Evolutionary conservation across 768 basidiomycete genomes (phyloP).

Genomic region (Rhizopogon rudus): DNA sequence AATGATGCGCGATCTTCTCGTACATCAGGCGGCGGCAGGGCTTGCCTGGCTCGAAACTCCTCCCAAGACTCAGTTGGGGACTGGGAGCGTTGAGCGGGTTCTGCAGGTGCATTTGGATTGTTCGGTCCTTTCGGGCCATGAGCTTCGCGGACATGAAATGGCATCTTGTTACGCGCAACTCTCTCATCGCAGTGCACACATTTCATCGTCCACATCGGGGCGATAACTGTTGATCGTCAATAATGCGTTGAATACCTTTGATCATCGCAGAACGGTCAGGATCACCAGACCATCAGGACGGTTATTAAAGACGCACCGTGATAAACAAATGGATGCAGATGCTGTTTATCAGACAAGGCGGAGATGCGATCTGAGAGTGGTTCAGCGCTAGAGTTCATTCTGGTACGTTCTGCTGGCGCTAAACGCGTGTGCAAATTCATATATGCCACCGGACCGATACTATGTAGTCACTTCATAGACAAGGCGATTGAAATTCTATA

Average conservation of each 20-base stretch:
- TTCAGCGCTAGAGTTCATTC: too few relatives aligned
- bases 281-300: not conserved
- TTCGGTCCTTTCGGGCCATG: not conserved
- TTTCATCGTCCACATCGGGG: not conserved
- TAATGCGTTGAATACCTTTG: not conserved
- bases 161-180: not conserved
- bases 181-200: not conserved
- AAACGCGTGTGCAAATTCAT: constrained; percentile 2
- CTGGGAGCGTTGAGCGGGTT: too few relatives aligned
- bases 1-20: constrained; percentile 8
- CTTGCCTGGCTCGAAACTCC: too few relatives aligned
- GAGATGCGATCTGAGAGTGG: not conserved
- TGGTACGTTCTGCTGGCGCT: not conserved
- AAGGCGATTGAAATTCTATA: not conserved
- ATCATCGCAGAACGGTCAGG: not conserved
- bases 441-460: not conserved
- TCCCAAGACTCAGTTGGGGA: too few relatives aligned
- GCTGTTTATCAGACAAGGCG: not conserved
- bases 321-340: not conserved
- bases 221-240: not conserved
- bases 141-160: not conserved
- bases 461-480: not conserved
- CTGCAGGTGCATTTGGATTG: not conserved
- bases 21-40: too few relatives aligned
- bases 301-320: not conserved